Base-by-base conservation (phyloP, 2,329 filamentous ascomycete species). In the Talaromyces sp. region DNA sequence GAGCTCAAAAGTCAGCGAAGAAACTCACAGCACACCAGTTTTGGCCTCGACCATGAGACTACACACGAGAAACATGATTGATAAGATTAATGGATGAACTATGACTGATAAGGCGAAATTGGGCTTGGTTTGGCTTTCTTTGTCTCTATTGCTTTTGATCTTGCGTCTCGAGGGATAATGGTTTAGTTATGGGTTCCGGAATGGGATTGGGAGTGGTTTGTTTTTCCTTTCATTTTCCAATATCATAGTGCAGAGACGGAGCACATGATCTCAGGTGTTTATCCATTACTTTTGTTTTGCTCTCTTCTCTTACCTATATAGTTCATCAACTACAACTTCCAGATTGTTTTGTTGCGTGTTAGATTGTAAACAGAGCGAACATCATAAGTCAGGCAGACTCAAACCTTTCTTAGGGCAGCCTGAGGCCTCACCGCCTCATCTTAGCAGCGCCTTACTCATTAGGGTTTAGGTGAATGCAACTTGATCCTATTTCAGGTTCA, bases 1-100 rank as follows among this genome's bases (percentile, higher is more conserved):
- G 62, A 35, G 73, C 73, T 40, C 73, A 76, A 50, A 67, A 64
- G 52, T 67, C 66, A 43, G 73, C 71, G 21, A 68, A 66, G 43
- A 57, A 64, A 39, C 51, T 74, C 51, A 57, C 71, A 56, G 66
- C 63, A 53, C 61, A 64, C n/a, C 64, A 61, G 55, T 45, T 59
- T 7, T 58, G 60, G 53, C 58, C 48, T 39, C 53, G 25, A 43
- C 51, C 25, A 36, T 50, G 36, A 53, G 28, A 48, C n/a, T 37
- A 17, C n/a, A 33, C 25, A 41, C 25, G 28, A 46, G 45, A 28
- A 46, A 25, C 31, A 25, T 33, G 37, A 33, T 35, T n/a, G 25
- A 28, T 46, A 6, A 25, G 39, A 39, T 52, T 33, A 22, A 52
- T 21, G 17, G 11, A 58, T 21, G 52, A 50, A n/a, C n/a, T 46